Conservation (phyloP, 192 early-diverging fungal genomes). For the Coemansia sp. region DNA sequence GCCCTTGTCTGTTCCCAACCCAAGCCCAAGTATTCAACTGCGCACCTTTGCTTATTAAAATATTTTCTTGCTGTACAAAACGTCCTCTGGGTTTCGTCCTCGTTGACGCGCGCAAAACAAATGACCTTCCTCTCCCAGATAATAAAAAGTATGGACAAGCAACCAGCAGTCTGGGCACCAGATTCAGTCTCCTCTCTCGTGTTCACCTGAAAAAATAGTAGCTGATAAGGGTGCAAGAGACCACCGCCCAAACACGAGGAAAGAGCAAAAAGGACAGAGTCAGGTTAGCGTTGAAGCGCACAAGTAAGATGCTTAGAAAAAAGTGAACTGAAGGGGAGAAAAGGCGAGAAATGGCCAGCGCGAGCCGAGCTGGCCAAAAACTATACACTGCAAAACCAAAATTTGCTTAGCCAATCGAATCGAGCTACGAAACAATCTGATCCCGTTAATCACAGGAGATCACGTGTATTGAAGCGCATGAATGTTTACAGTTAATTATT, state of each 20-base stretch:
- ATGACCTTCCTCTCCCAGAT: background rate
- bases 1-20: background rate
- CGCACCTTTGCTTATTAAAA: background rate
- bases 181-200: background rate
- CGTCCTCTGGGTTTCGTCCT: background rate
- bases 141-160: background rate
- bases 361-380: conserved; percentile 7
- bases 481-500: conserved; percentile 2
- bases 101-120: background rate
- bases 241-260: background rate
- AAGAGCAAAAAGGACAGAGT: background rate
- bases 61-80: background rate
- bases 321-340: conserved; percentile 1
- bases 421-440: background rate
- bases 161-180: background rate
- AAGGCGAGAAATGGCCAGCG: background rate
- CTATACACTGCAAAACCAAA: background rate
- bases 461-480: background rate
- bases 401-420: background rate
- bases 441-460: background rate
- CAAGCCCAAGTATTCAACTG: background rate
- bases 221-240: background rate
- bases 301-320: conserved; percentile 1
- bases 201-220: background rate
- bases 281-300: background rate